phyloP scores from a whole-genome alignment of 106 monocot genomes.

The Triglochin maritima region DNA sequence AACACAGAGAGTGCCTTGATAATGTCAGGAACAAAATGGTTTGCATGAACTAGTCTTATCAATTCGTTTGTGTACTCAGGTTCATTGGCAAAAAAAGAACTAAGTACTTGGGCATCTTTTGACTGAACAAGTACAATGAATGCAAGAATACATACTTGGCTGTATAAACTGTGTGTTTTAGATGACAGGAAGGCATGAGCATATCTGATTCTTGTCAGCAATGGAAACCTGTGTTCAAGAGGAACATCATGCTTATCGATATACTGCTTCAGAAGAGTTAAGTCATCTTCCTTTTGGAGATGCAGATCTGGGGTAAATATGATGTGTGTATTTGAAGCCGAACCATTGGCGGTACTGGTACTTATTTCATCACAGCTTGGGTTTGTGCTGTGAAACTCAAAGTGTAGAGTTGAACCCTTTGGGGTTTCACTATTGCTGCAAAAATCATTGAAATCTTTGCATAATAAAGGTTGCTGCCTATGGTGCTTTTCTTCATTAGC shows the following conservation, averaged over 20 bases:
- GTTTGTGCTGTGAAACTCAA: constrained; percentile 49
- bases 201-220: constrained; percentile 93
- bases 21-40: constrained; percentile 69
- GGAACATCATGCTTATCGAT: constrained; percentile 80
- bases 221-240: constrained; percentile 72
- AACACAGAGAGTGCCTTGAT: constrained; percentile 87
- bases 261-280: constrained; percentile 66
- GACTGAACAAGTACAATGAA: constrained; percentile 90
- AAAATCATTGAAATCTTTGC: constrained; percentile 52
- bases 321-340: constrained; percentile 33
- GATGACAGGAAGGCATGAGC: constrained; percentile 72
- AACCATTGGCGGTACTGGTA: too few species aligned
- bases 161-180: constrained; percentile 52
- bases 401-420: constrained; percentile 87
- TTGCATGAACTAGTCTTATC: constrained; percentile 78
- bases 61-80: constrained; percentile 94
- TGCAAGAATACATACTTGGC: constrained; percentile 84
- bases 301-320: constrained; percentile 86
- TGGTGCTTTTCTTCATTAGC: constrained; percentile 73
- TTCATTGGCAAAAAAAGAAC: constrained; percentile 96
- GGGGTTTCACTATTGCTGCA: constrained; percentile 48
- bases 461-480: constrained; percentile 62
- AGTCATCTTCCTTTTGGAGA: constrained; percentile 78
- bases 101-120: constrained; percentile 89
- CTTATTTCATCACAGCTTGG: constrained; percentile 3